A percentile compares a stretch with the other conserved stretches of the same genome.
Conservation (phyloP, 495 filamentous ascomycete species). For the Hamigera avellanea region DNA sequence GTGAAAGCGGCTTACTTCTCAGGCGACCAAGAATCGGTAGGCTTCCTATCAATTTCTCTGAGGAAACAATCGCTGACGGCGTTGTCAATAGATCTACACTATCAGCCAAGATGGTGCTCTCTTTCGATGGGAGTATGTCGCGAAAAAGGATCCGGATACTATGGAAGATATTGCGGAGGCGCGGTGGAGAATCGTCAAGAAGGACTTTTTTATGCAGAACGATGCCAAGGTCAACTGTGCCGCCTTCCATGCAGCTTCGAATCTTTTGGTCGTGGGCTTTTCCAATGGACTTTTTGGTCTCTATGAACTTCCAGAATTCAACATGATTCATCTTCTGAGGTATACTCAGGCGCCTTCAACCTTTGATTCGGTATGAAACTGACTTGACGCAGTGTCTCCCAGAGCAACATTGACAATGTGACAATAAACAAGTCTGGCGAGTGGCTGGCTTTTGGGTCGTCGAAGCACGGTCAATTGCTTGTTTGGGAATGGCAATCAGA, state of each 20-base stretch:
- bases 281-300: constrained; percentile 88
- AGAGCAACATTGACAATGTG: constrained; percentile 89
- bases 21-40: constrained; percentile 69
- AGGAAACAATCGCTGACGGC: too few relatives aligned
- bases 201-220: constrained; percentile 87
- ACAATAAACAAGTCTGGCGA: constrained; percentile 88
- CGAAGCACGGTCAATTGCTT: constrained; percentile 82
- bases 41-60: constrained; percentile 5
- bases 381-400: constrained; percentile 62
- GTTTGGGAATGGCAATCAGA: constrained; percentile 99
- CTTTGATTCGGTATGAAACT: constrained; percentile 7
- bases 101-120: constrained; percentile 57
- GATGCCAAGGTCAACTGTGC: constrained; percentile 80
- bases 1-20: constrained; percentile 89
- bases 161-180: constrained; percentile 49
- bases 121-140: constrained; percentile 51
- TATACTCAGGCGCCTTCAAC: constrained; percentile 12
- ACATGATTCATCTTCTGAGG: constrained; percentile 76
- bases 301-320: constrained; percentile 96
- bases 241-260: constrained; percentile 74
- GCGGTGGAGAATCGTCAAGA: constrained; percentile 76
- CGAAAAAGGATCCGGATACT: constrained; percentile 43
- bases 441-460: constrained; percentile 97
- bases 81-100: constrained; percentile 52
- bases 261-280: constrained; percentile 83